Evolutionary conservation across 1,284 basidiomycete genomes (phyloP), one percentile per base, ranked within the genome.

Genomic region (Ceratobasidium sp.): DNA sequence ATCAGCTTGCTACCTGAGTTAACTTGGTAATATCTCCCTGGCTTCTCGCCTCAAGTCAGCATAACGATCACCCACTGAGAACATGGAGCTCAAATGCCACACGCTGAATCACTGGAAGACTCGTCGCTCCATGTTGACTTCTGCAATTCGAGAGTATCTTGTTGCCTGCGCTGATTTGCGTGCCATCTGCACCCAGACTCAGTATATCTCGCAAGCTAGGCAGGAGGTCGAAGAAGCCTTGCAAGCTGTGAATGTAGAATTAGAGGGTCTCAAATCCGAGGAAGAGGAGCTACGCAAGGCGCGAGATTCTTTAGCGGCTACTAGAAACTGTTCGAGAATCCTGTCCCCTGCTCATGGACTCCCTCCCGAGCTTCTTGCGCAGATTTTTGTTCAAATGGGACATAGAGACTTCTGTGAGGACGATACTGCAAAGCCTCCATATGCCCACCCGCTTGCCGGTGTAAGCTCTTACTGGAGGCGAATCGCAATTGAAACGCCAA

Each of bases 401-500:
- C 26, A 59, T 33, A 2, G 2, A 33, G 26, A 7, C 5, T 59
- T 3, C 38, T 6, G 4, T 17, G 4, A 9, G 26, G 13, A 42
- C 33, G 28, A 26, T 62, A 12, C n/a, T n/a, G n/a, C n/a, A n/a
- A n/a, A n/a, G n/a, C n/a, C 33, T 33, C n/a, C 9, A 42, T 7
- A 33, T 40, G 20, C 59, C 33, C 10, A 42, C 42, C 33, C 57
- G 57, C 38, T 62, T 3, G 20, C 59, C 4, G 59, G 59, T 15
- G 38, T 62, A 3, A 42, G 59, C 38, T 62, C 59, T 1, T 62
- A 62, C 59, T 62, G 59, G 59, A 40, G 59, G n/a, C 33, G 10
- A 3, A 42, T 62, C 38, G 59, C 59, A 3, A 40, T 62, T n/a
- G 20, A n/a, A 9, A 62, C 38, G 38, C 59, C 15, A 28, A 15